Percentiles rank a stretch among this genome's conserved stretches.
These are phyloP conservation scores for Pichia sp. DNA, from an alignment of 1,139 yeast genomes.

Conservation along the genomic window DNA sequence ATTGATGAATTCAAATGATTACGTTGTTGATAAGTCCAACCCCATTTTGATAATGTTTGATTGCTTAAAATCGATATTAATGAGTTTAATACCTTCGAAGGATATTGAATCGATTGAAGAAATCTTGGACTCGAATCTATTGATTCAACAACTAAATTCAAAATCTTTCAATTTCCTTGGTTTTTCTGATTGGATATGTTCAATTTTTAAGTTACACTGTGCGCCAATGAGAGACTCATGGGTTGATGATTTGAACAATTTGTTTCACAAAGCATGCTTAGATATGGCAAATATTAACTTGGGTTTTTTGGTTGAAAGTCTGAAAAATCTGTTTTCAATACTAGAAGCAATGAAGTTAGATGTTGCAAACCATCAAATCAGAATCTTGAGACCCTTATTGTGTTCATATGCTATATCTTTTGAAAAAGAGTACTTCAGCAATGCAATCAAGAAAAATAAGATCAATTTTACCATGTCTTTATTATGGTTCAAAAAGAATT, in stretches of 20 bases:
- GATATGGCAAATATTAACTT: conserved; percentile 24
- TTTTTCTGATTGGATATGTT: conserved; percentile 63
- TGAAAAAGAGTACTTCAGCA: conserved; percentile 79
- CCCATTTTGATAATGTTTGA: conserved; percentile 51
- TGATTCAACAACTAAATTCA: conserved; percentile 66
- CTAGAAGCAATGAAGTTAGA: conserved; percentile 95
- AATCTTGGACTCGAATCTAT: conserved; percentile 68
- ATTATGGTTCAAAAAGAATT: conserved; percentile 56
- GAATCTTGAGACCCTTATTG: conserved; percentile 75
- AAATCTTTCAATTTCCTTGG: conserved; percentile 62
- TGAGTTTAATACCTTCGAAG: conserved; percentile 69
- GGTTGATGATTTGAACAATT: conserved; percentile 77
- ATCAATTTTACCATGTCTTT: conserved; percentile 59
- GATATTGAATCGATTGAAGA: conserved; percentile 65
- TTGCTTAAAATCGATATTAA: conserved; percentile 68
- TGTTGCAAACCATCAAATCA: conserved; percentile 89
- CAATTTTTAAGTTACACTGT: conserved; percentile 72
- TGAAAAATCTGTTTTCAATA: conserved; percentile 72
- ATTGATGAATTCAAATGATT: conserved; percentile 3
- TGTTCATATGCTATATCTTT: conserved; percentile 89
- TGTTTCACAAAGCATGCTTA: conserved; percentile 55
- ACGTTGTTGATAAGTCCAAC: conserved; percentile 28
- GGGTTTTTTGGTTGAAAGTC: conserved; percentile 53
- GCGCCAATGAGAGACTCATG: conserved; percentile 94
- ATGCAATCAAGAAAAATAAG: conserved; percentile 58